phyloP scores from a whole-genome alignment of 495 filamentous ascomycete genomes.

The Tuber brumale region DNA sequence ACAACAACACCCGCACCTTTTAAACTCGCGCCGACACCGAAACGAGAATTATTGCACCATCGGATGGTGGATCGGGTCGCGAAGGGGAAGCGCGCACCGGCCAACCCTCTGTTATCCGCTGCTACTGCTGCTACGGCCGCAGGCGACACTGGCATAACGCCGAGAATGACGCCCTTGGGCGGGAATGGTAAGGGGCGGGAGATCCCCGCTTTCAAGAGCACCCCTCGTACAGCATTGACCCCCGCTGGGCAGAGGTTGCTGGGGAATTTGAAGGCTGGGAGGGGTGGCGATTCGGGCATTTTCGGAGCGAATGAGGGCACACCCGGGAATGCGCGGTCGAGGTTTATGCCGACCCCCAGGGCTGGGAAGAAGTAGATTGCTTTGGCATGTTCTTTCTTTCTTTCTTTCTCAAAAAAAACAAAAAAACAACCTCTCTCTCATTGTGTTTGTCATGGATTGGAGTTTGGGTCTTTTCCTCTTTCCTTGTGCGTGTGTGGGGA shows the following conservation, averaged over 20 bases:
- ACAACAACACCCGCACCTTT: slow-evolving; percentile 68
- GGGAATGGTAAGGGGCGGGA: slow-evolving; percentile 52
- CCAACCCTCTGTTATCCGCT: slow-evolving; percentile 46
- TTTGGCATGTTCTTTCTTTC: neutral
- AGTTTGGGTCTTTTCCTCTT: neutral
- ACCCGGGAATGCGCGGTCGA: slow-evolving; percentile 43
- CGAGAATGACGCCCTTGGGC: slow-evolving; percentile 35
- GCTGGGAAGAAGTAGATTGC: slow-evolving; percentile 34
- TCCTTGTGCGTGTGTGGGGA: neutral
- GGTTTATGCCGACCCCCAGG: slow-evolving; percentile 55
- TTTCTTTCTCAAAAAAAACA: too few species aligned
- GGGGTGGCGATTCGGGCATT: slow-evolving; percentile 36
- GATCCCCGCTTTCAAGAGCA: slow-evolving; percentile 70
- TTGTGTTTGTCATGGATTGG: neutral
- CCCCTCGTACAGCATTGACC: slow-evolving; percentile 56
- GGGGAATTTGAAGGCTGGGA: slow-evolving; percentile 54
- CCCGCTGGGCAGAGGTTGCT: slow-evolving; percentile 78
- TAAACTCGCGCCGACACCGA: slow-evolving; percentile 65
- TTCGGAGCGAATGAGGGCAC: slow-evolving; percentile 47
- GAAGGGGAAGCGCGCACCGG: slow-evolving; percentile 57
- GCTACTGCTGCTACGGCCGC: slow-evolving; percentile 23
- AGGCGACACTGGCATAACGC: slow-evolving; percentile 8
- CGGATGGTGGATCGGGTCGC: slow-evolving; percentile 83
- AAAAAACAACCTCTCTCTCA: neutral
- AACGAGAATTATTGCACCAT: slow-evolving; percentile 76